Conservation (phyloP, 2,329 filamentous ascomycete genomes). For the Ophiognomonia clavigignenti-juglandacearum region DNA sequence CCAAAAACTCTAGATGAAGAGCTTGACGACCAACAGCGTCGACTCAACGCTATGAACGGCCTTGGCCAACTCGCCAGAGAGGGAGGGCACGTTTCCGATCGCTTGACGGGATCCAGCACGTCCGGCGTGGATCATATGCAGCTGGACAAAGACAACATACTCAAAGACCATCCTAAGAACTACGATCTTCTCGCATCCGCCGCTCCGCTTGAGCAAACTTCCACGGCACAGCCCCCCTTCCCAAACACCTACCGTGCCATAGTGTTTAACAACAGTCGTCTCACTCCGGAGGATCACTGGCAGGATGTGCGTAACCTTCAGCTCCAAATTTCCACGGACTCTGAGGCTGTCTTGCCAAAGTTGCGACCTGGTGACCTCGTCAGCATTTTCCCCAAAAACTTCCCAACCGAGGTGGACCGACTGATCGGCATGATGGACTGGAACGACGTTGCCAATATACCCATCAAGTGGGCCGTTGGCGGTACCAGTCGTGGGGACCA, state of each 20-base stretch:
- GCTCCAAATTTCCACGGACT: slow-evolving; percentile 42
- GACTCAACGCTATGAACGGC: slow-evolving; percentile 2
- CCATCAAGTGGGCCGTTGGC: slow-evolving; percentile 26
- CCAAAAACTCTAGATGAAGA: slow-evolving; percentile 14
- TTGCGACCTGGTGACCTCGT: slow-evolving; percentile 72
- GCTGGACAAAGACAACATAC: slow-evolving; percentile 29
- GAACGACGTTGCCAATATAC: slow-evolving; percentile 65
- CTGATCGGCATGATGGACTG: slow-evolving; percentile 79
- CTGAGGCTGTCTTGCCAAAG: slow-evolving; percentile 23
- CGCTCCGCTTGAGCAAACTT: slow-evolving; percentile 22
- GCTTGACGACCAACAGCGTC: slow-evolving; percentile 17
- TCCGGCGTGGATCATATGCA: slow-evolving; percentile 16
- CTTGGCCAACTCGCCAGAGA: slow-evolving; percentile 5
- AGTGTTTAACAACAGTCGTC: slow-evolving; percentile 61
- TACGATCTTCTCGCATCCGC: slow-evolving; percentile 22
- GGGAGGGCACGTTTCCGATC: slow-evolving; percentile 9
- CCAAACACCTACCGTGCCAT: slow-evolving; percentile 51
- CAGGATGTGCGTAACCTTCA: slow-evolving; percentile 87
- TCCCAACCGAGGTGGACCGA: slow-evolving; percentile 69
- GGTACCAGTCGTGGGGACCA: no score
- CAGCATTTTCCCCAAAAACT: slow-evolving; percentile 83
- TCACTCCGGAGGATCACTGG: slow-evolving; percentile 77
- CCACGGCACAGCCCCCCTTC: slow-evolving; percentile 46
- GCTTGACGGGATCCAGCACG: slow-evolving; percentile 15
- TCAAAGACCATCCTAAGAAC: slow-evolving; percentile 30